Evolutionary conservation across 768 basidiomycete species (phyloP), one percentile per base, ranked within the genome.

Genomic region (Suillus subaureus): DNA sequence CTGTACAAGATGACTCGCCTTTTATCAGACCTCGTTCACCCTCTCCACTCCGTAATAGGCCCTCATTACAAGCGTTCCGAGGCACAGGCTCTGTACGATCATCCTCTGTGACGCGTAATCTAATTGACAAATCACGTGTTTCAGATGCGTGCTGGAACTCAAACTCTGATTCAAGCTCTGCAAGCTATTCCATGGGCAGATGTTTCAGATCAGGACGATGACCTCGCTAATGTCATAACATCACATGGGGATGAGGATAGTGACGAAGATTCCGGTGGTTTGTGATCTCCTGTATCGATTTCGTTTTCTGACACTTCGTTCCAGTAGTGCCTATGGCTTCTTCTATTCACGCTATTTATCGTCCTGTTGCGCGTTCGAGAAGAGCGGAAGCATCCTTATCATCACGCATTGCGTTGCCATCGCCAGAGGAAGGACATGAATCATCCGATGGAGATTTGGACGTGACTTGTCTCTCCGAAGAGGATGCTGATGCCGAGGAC

Each of bases 321-420:
- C 52, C 26, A 60, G 18, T 60, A 87, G 83, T 72, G 66, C 79
- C 73, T 61, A 77, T 94, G 62, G 87, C 94, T 2, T 95, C 94
- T 31, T 95, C 94, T 13, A 94, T 95, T 51, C 94, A 95, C 73
- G 87, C 94, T 45, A 94, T 96, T 61, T 87, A 95, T 73, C 87
- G 92, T 26, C 93, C 93, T 26, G 76, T 93, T 35, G 91, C 91
- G 7, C 88, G 89, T 35, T 88, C 85, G 8, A 85, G 85, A 63
- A 82, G 85, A 52, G 74, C 70, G 31, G 79, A 78, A 39, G 62
- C 69, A 6, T 69, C 72, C 23, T 70, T 63, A 21, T 69, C 70
- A 33, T 64, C 55, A 28, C 67, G 69, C 8, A 65, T 69, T 43
- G 70, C 43, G 21, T 54, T 65, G 31, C 60, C 66, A 2, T n/a